Base-by-base conservation (phyloP, 768 basidiomycete genomes). In the Leccinum rimulosum region DNA sequence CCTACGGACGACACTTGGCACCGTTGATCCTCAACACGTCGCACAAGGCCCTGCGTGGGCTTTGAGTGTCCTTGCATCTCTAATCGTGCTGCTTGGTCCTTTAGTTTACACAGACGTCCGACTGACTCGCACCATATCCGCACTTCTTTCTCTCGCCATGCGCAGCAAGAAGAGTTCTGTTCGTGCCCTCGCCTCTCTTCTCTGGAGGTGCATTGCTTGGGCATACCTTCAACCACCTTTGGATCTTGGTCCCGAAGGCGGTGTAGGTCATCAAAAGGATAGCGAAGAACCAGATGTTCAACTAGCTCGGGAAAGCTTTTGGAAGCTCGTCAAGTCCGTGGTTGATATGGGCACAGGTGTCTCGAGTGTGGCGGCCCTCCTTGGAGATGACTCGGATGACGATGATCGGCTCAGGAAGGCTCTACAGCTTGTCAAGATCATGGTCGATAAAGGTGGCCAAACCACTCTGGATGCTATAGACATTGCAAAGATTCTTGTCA, bases 31-130 rank as follows among this genome's bases (percentile, higher is more conserved):
- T 2, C 69, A 73, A 6, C 81, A 86, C 60, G 81, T 81, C 8
- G 87, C 89, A 1, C 86, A 91, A 65, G 89, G 89, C 1, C 89
- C 91, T 9, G 84, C 88, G 1, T 93, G 91, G 91, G 86, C 82
- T 5, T 75, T 90, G 55, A 82, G 81, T 59, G 86, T 91, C 33
- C 74, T 91, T 2, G 84, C 86, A 0, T 78, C 79, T 60, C 73
- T 92, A 54, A 77, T 89, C 50, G 83, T 87, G 40, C 75, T 93
- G n/a, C 77, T 89, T 3, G 83, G 87, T 1, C 79, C 86, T 3
- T 74, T 74, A 3, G 73, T 88, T 25, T 82, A 73, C 59, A 75
- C 76, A 38, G 76, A 83, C 56, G 55, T 66, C 33, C 76, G 75
- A 51, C 68, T 83, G 22, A 77, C 77, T 35, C 77, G 81, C 12